Evolutionary conservation across 345 rosid genomes (phyloP), one percentile per base, ranked within the genome.

Genomic region (Noccaea caerulescens): DNA sequence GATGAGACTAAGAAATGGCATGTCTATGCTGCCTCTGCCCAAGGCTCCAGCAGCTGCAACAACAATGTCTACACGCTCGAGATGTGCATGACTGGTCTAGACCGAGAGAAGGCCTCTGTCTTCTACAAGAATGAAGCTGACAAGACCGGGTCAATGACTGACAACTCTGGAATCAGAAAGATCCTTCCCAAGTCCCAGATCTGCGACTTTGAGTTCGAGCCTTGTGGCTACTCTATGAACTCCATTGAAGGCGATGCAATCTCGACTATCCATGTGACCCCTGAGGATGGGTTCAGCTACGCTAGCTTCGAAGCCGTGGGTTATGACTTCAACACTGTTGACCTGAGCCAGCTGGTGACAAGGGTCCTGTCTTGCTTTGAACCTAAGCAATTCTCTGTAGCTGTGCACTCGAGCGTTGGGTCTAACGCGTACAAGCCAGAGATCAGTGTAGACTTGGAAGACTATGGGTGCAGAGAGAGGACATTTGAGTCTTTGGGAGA

Each of bases 141-240:
- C 69, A 77, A 91, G 39, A 90, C 84, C 1, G 79, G 79, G 42
- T 42, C 33, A 6, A 91, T 88, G 96, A 88, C 99, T 0, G 77
- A 77, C 14, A 76, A 80, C 62, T 94, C 99, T 37, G 96, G 99
- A 53, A 94, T 94, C 56, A 82, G 97, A 61, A 83, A 86, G 77
- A 94, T 94, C 72, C 93, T 94, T 20, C 93, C 96, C 0, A 43
- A 82, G 10, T 91, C 99, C n/a, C 75, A 79, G 53, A 94, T 94
- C 58, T 94, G 99, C 10, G 99, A 91, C 75, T 91, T 91, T 76
- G 92, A 91, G 47, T 94, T 94, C 65, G 97, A 94, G 13, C 95
- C 99, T 1, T 94, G 99, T 46, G 99, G 99, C 45, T 94, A 94
- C 84, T 94, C 99, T 4, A 94, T 94, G 99, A 94, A 94, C 77